Base-by-base conservation (phyloP, 2,329 filamentous ascomycete species). In the Ceratocystis smalleyi region DNA sequence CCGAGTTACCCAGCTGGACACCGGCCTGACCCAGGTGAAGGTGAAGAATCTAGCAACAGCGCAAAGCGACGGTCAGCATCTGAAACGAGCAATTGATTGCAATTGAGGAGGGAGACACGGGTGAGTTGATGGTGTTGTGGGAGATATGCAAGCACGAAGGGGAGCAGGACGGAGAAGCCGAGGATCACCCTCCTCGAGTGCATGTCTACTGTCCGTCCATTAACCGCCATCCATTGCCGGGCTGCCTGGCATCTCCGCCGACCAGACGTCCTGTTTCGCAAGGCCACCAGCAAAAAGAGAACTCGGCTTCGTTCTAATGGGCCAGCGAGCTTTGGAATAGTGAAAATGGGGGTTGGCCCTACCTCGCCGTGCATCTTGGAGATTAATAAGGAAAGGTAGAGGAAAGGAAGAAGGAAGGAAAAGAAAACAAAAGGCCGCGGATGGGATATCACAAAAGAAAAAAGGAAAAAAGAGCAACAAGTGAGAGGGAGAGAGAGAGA, bases 1-100 rank as follows among this genome's bases (percentile, higher is more conserved):
- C 85, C 73, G 83, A 85, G 79, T 87, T 87, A 72, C 85, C 85
- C 68, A 88, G 83, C 82, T 88, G 85, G 73, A 80, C 83, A 77
- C 85, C 85, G 77, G 85, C 85, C 79, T 88, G 82, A 74, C 82
- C 82, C 71, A 84, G 74, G 73, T 84, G 82, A 73, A 84, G 76
- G 76, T 84, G 82, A 76, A 84, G 78, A 75, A 84, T 79, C 82
- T 84, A 68, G 35, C 35, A 64, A 66, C 65, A 40, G 64, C 55
- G 67, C 22, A 62, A 40, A 62, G 59, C 45, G 24, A 45, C 30
- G 47, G 64, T 68, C 60, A 66, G 64, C 40, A 54, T 54, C 10
- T 40, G 43, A 8, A 2, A 61, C 35, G 17, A 8, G 59, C 59
- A 57, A 32, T 57, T 57, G 24, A 24, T n/a, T 12, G 43, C 59